Base-by-base conservation (phyloP, 192 early-diverging fungal genomes). In the Tieghemiomyces parasiticus region DNA sequence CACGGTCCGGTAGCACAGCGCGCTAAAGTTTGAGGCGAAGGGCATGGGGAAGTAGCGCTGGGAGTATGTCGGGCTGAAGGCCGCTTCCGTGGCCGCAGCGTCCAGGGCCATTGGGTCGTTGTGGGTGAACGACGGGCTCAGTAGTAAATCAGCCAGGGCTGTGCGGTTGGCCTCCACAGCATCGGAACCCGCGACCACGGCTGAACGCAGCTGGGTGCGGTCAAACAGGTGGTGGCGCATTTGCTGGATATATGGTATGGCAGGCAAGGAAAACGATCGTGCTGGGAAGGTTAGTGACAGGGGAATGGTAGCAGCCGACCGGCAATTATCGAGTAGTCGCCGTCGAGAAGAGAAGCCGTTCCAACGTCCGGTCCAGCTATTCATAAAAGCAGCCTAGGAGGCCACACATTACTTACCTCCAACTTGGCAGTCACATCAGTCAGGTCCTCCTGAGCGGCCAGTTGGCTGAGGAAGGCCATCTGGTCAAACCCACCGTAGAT, bases 21-120 rank as follows among this genome's bases (percentile, higher is more conserved):
- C 81, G 4, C 84, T 82, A 61, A 86, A 95, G 70, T 94, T 93
- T 34, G 95, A 85, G 22, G 84, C 78, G 58, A 89, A 87, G 2
- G 92, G 92, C 38, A 92, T 68, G 9, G 87, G 81, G 64, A 85
- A 88, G 70, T 91, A 91, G 28, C 79, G 78, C 33, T 85, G 83
- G 31, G 63, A 59, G 60, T 72, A 81, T 9, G 66, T 58, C 2
- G 83, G 68, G 0, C 48, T 58, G 53, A 85, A 89, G 1, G 45
- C 62, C 24, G 65, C 63, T 19, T 61, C 34, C 3, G 35, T 47
- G 16, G 30, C 42, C 0, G 2, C 16, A 13, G 16, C 34, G 1
- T 62, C 28, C 30, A 70, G 48, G 13, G 73, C 61, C 2, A 61
- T 61, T 8, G 63, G 56, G 33, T 71, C 13, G 24, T 24, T 20